These are phyloP conservation scores for Plasmodium ovale DNA, from an alignment of 169 alveolate species.

Conservation along the genomic window DNA sequence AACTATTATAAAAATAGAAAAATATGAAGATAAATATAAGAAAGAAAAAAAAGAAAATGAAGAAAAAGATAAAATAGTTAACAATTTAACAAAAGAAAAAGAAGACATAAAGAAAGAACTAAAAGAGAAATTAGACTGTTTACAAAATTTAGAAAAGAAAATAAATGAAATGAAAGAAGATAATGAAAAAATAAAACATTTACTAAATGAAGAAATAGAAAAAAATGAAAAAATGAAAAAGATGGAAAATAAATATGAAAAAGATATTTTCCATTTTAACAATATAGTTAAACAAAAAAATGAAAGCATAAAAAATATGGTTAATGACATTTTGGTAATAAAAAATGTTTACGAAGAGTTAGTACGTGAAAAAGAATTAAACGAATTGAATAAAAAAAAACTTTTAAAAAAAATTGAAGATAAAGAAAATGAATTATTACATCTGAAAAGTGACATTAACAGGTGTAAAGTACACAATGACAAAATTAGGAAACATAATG, in stretches of 20 bases:
- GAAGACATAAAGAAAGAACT: no score
- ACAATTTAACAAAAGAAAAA: neutral
- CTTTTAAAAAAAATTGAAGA: conserved; percentile 12
- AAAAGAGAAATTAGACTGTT: no score
- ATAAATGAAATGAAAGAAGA: conserved; percentile 1
- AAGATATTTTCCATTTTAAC: conserved; percentile 3
- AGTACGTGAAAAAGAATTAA: conserved; percentile 42
- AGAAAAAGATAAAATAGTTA: conserved; percentile 1
- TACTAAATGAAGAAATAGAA: conserved; percentile 19
- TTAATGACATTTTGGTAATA: conserved; percentile 46
- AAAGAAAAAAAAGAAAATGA: conserved; percentile 45
- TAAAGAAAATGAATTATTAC: conserved; percentile 22
- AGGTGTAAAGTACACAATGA: conserved; percentile 26
- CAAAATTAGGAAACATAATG: conserved; percentile 22
- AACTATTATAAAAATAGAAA: neutral
- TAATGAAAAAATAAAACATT: neutral
- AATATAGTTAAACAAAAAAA: conserved; percentile 33
- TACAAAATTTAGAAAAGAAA: no score
- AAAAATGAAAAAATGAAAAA: neutral
- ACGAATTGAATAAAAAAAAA: conserved; percentile 36
- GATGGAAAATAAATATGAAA: conserved; percentile 12
- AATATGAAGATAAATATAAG: conserved; percentile 5
- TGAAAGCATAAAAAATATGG: conserved; percentile 43
- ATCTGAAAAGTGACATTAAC: conserved; percentile 28
- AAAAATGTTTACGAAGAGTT: conserved; percentile 68